phyloP scores from a whole-genome alignment of 2,329 filamentous ascomycete species.

The Exophiala dermatitidis region DNA sequence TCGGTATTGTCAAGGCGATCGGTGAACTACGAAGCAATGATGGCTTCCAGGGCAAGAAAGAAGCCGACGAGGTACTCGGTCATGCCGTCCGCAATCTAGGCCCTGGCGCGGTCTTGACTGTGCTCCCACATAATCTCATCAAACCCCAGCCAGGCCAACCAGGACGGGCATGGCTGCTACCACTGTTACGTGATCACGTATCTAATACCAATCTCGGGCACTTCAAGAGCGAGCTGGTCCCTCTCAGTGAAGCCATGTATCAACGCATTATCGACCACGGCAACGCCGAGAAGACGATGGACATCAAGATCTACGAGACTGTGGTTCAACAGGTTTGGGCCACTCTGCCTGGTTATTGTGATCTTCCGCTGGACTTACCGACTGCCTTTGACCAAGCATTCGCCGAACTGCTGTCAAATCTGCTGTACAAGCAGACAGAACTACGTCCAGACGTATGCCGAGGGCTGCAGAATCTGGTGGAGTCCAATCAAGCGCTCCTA shows the following conservation, averaged over 20 bases:
- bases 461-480: slow-evolving; percentile 76
- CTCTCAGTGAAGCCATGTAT: slow-evolving; percentile 83
- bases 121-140: slow-evolving; percentile 78
- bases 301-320: slow-evolving; percentile 96
- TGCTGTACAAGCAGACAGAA: slow-evolving; percentile 87
- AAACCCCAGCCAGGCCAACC: slow-evolving; percentile 69
- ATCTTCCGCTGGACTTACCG: slow-evolving; percentile 72
- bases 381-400: slow-evolving; percentile 78
- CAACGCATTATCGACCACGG: slow-evolving; percentile 80
- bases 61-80: slow-evolving; percentile 83
- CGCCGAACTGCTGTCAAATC: slow-evolving; percentile 81
- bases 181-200: slow-evolving; percentile 79
- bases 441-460: slow-evolving; percentile 81
- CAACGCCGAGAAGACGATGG: slow-evolving; percentile 78
- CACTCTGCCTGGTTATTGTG: slow-evolving; percentile 86
- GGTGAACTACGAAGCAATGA: slow-evolving; percentile 83
- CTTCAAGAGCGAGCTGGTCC: slow-evolving; percentile 79
- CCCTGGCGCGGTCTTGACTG: slow-evolving; percentile 70
- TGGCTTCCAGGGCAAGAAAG: slow-evolving; percentile 86
- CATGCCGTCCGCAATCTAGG: slow-evolving; percentile 86
- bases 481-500: slow-evolving; percentile 79
- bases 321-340: slow-evolving; percentile 95
- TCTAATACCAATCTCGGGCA: slow-evolving; percentile 81
- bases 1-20: slow-evolving; percentile 66
- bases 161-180: slow-evolving; percentile 89